Conservation (phyloP, 257 asterid genomes). For the Mitragyna speciosa region DNA sequence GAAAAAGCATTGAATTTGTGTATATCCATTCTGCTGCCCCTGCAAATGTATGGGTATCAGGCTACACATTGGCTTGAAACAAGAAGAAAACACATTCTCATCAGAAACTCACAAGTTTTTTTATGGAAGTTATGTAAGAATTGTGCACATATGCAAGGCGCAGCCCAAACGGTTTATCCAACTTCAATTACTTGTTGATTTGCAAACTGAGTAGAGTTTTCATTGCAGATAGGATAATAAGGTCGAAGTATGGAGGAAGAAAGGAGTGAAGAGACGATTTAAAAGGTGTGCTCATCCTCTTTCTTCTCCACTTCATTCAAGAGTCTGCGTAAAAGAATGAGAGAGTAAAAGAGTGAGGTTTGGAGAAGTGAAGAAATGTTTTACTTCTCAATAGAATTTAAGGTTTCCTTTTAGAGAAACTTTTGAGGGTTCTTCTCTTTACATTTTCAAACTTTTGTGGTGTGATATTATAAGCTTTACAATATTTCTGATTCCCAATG, state of each 20-base stretch:
- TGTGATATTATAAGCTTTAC: conserved; percentile 63
- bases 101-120: conserved; percentile 30
- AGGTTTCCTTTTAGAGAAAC: conserved; percentile 32
- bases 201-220: conserved; percentile 40
- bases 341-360: conserved; percentile 32
- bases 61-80: conserved; percentile 62
- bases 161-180: conserved; percentile 17
- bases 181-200: conserved; percentile 51
- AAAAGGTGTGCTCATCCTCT: conserved; percentile 87
- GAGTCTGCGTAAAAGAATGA: conserved; percentile 34
- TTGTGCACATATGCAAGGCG: conserved; percentile 64
- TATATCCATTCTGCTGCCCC: conserved; percentile 85
- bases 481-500: conserved; percentile 39
- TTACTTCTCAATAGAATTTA: conserved; percentile 29
- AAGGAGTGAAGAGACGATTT: conserved; percentile 81
- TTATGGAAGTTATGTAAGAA: conserved; percentile 41
- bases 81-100: conserved; percentile 7
- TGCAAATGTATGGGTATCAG: conserved; percentile 68
- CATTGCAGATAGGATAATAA: conserved; percentile 40
- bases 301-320: conserved; percentile 65
- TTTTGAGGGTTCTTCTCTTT: conserved; percentile 26
- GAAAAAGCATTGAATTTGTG: conserved; percentile 86
- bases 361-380: conserved; percentile 42
- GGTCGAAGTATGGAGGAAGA: conserved; percentile 60
- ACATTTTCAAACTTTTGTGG: conserved; percentile 23